Conservation (phyloP, 257 asterid species). For the Fraxinus americana region DNA sequence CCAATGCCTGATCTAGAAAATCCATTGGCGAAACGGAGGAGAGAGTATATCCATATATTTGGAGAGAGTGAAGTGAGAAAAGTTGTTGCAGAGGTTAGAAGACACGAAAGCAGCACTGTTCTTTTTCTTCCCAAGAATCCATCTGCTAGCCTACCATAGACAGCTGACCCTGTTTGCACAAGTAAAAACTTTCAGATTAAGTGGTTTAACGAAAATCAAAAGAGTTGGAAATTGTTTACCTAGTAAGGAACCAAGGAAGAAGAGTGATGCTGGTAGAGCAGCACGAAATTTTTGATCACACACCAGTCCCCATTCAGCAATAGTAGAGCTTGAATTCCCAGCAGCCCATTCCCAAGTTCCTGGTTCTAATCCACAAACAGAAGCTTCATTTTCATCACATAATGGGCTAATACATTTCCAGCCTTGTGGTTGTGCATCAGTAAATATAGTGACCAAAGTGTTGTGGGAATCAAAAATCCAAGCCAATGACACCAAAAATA, state of each 20-base stretch:
- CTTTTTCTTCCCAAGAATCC: slow-evolving; percentile 52
- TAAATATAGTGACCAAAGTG: slow-evolving; percentile 57
- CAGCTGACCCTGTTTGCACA: slow-evolving; percentile 49
- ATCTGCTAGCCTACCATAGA: slow-evolving; percentile 49
- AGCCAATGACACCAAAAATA: slow-evolving; percentile 57
- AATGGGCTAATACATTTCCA: slow-evolving; percentile 46
- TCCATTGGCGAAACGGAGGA: slow-evolving; percentile 56
- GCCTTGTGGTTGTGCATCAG: slow-evolving; percentile 56
- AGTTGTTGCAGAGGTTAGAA: slow-evolving; percentile 48
- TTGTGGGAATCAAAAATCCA: slow-evolving; percentile 60
- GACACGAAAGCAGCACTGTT: slow-evolving; percentile 51
- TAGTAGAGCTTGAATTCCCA: slow-evolving; percentile 50
- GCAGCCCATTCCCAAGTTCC: slow-evolving; percentile 67
- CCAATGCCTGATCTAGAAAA: slow-evolving; percentile 68
- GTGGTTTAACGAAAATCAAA: neutral
- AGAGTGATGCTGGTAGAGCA: slow-evolving; percentile 62
- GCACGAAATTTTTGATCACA: slow-evolving; percentile 62
- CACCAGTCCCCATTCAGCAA: slow-evolving; percentile 66
- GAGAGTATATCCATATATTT: slow-evolving; percentile 57
- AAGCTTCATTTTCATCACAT: slow-evolving; percentile 31
- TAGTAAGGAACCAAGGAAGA: slow-evolving; percentile 62
- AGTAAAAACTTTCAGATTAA: neutral
- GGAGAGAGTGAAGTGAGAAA: slow-evolving; percentile 59
- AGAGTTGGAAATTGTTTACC: slow-evolving; percentile 29
- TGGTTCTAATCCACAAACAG: slow-evolving; percentile 49